Conservation (phyloP, 2,329 filamentous ascomycete genomes). For the Anthostomella pinea region DNA sequence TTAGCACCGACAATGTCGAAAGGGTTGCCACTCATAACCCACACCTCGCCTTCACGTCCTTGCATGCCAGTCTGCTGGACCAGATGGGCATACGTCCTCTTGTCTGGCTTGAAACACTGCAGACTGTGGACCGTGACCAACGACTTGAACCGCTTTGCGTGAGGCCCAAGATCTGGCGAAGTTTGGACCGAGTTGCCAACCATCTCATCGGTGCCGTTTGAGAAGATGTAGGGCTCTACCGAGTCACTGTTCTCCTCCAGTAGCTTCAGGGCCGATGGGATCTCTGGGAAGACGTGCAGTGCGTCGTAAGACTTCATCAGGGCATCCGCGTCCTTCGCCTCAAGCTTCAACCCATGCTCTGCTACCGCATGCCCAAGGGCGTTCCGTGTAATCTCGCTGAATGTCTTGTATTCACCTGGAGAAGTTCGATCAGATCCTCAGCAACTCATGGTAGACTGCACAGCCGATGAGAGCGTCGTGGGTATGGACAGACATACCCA, state of each 20-base stretch:
- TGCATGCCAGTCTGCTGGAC: constrained; percentile 47
- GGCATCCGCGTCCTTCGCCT: constrained; percentile 39
- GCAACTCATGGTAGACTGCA: no score
- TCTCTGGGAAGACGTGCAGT: constrained; percentile 64
- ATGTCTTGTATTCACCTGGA: constrained; percentile 59
- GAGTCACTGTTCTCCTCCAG: constrained; percentile 36
- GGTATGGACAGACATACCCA: constrained; percentile 51
- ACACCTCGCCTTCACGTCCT: constrained; percentile 49
- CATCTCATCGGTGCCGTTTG: constrained; percentile 66
- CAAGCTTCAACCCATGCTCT: constrained; percentile 51
- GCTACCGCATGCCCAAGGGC: constrained; percentile 62
- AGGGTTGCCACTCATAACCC: constrained; percentile 70
- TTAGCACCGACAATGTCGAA: constrained; percentile 69
- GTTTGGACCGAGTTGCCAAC: constrained; percentile 56
- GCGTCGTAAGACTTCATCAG: constrained; percentile 65
- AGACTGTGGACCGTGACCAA: constrained; percentile 62
- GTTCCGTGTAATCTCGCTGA: constrained; percentile 59
- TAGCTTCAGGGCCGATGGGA: constrained; percentile 48
- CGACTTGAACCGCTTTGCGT: constrained; percentile 46
- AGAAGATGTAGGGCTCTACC: constrained; percentile 62
- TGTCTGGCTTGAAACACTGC: constrained; percentile 63
- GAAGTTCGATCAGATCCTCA: constrained; percentile 9
- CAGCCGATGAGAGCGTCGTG: constrained; percentile 1
- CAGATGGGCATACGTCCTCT: constrained; percentile 59
- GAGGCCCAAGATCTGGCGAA: constrained; percentile 53